phyloP scores from a whole-genome alignment of 2,329 filamentous ascomycete genomes.

The Penicillium digitatum region DNA sequence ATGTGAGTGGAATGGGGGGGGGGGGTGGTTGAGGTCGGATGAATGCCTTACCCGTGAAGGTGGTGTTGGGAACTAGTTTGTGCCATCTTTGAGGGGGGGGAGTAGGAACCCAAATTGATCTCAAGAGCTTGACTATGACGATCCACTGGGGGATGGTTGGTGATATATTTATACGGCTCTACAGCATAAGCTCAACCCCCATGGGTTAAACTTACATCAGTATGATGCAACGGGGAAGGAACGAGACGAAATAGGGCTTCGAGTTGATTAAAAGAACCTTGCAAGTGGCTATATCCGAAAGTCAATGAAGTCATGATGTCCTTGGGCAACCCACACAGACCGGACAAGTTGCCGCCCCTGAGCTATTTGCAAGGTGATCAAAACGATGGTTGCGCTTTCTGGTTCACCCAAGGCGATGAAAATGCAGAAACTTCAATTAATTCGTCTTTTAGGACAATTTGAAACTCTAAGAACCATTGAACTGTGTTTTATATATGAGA shows the following conservation, averaged over 20 bases:
- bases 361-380: neutral
- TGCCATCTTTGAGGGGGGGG: neutral
- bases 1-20: neutral
- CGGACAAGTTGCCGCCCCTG: neutral
- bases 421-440: neutral
- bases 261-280: neutral
- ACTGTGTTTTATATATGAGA: neutral
- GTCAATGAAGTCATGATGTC: neutral
- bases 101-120: neutral
- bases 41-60: conserved; percentile 16
- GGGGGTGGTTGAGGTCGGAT: neutral
- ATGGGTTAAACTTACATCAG: neutral
- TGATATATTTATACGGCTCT: neutral
- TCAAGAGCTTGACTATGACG: too few species aligned
- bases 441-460: neutral
- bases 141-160: neutral
- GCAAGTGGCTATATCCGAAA: neutral
- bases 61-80: conserved; percentile 6
- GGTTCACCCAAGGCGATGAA: neutral
- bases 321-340: neutral
- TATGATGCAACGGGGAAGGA: neutral
- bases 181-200: neutral
- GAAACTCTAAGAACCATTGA: neutral
- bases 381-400: neutral
- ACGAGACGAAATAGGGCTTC: neutral